phyloP scores from a whole-genome alignment of 345 rosid species.

The Gossypium stocksii region DNA sequence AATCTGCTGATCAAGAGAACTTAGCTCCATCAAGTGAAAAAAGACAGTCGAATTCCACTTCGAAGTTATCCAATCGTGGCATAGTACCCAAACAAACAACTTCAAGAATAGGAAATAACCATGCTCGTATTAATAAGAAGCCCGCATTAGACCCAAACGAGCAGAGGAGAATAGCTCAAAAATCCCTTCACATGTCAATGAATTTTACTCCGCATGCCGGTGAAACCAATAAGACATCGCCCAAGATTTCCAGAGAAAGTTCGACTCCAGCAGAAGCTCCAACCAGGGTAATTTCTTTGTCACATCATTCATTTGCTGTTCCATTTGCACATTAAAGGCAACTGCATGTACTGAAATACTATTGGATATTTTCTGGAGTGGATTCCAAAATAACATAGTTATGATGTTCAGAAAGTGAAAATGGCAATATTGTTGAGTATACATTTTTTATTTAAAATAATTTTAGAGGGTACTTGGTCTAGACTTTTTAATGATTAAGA shows the following conservation, averaged over 20 bases:
- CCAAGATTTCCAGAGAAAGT: conserved; percentile 33
- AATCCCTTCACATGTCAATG: conserved; percentile 43
- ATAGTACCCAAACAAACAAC: conserved; percentile 21
- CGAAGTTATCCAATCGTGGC: conserved; percentile 7
- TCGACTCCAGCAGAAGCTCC: conserved; percentile 32
- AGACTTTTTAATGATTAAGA: neutral
- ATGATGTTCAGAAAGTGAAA: neutral
- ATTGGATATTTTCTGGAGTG: neutral
- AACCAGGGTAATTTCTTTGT: conserved; percentile 38
- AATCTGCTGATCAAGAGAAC: conserved; percentile 15
- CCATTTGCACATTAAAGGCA: neutral
- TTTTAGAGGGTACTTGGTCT: neutral
- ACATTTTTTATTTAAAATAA: no score
- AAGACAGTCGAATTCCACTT: neutral
- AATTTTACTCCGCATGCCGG: conserved; percentile 33
- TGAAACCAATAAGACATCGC: conserved; percentile 32
- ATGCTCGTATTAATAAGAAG: conserved; percentile 22
- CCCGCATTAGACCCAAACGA: conserved; percentile 19
- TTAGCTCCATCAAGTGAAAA: conserved; percentile 7
- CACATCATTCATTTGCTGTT: conserved; percentile 13
- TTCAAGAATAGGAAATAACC: conserved; percentile 30
- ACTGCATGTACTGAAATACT: neutral
- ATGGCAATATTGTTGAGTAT: neutral
- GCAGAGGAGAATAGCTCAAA: conserved; percentile 35
- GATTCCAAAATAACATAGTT: neutral